Base-by-base conservation (phyloP, 2,329 filamentous ascomycete species). In the Nemania bipapillata region DNA sequence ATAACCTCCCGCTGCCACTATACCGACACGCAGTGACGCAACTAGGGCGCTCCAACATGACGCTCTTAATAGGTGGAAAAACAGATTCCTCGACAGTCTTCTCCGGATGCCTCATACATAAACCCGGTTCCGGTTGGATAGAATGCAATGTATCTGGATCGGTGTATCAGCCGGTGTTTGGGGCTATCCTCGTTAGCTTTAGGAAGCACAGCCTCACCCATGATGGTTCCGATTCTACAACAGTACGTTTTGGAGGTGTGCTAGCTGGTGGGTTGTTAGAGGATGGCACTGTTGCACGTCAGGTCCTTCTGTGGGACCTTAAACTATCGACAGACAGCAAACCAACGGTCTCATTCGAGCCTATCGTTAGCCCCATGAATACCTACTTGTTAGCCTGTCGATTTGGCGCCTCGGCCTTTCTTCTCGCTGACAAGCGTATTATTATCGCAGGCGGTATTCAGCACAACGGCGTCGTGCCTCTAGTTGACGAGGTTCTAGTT, bases 21-120 rank as follows among this genome's bases (percentile, higher is more conserved):
- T 97, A 92, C 79, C 86, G 95, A 59, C 95, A 97, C 76, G 87
- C 88, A 65, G 86, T 90, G 32, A 83, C 89, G 12, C 79, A 80
- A 30, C 74, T 90, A 1, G 82, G 81, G 0, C 68, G 74, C 45
- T 87, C 87, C 4, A 84, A 77, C 66, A 80, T 83, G 61, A 84
- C 86, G 1, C 81, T 94, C 20, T 78, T 92, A 1, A 81, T 87
- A 60, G 90, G 91, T 20, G 91, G 91, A 0, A 91, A 87, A 77
- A 83, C 81, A 0, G 84, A 82, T 1, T 77, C 82, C 11, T 83
- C 82, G 0, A 76, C 77, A 1, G 79, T 87, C 3, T 85, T 86
- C n/a, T 76, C 81, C 4, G 82, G 83, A 9, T 88, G 84, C 77
- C 80, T 89, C 30, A 53, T 92, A 2, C 91, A 84, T 64, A 78